Evolutionary conservation across 2,329 filamentous ascomycete genomes (phyloP).

Genomic region (Cordyceps fumosorosea): DNA sequence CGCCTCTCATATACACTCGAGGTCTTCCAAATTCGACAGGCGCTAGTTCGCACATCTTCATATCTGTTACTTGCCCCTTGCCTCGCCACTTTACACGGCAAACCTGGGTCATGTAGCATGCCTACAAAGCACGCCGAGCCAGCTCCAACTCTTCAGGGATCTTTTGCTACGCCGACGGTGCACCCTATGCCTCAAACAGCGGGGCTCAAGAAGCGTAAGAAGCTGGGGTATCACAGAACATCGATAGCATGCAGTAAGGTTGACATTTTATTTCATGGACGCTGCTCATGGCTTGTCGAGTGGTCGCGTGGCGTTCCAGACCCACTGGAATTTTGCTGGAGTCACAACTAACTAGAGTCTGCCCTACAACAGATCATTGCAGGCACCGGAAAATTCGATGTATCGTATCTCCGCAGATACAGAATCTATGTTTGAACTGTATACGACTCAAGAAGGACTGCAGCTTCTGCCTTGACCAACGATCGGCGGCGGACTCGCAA

Average conservation of each 20-base stretch:
- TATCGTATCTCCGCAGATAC: conserved; percentile 62
- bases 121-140: background rate
- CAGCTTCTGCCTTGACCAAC: conserved; percentile 76
- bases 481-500: conserved; percentile 43
- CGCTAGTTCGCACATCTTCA: background rate
- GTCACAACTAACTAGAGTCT: background rate
- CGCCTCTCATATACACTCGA: background rate
- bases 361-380: conserved; percentile 61
- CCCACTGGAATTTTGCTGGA: background rate
- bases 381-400: too few species aligned
- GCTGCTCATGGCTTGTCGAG: background rate
- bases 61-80: background rate
- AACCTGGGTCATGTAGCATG: background rate
- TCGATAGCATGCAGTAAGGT: conserved; percentile 84
- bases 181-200: conserved; percentile 18
- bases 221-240: conserved; percentile 83
- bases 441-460: conserved; percentile 87
- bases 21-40: background rate
- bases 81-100: background rate
- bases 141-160: background rate
- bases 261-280: background rate
- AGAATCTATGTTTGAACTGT: conserved; percentile 77
- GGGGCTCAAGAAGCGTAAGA: conserved; percentile 59
- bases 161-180: conserved; percentile 8
- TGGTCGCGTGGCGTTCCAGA: background rate